phyloP scores from a whole-genome alignment of 1,284 basidiomycete genomes.

The Rhodotorula sp. region DNA sequence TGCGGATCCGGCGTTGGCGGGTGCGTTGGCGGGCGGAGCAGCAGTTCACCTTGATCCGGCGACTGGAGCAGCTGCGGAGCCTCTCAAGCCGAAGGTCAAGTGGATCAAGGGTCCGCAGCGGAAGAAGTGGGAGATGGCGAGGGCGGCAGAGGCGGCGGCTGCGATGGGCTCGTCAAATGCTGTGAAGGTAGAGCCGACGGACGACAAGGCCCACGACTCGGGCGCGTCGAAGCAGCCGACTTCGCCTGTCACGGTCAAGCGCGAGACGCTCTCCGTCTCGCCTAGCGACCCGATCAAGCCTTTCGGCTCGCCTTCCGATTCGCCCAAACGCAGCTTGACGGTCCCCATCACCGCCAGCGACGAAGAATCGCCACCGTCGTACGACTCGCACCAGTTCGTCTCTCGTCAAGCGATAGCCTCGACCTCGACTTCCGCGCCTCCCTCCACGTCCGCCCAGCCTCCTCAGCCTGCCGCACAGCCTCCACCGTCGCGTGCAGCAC shows the following conservation, averaged over 20 bases:
- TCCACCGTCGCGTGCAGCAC: not conserved
- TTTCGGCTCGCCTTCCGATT: conserved; percentile 1
- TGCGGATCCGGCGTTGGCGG: not conserved
- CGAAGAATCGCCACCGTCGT: conserved; percentile 12
- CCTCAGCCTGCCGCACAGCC: not conserved
- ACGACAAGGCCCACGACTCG: not conserved
- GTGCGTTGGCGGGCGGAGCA: not conserved
- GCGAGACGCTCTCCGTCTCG: not conserved
- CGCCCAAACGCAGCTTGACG: not conserved
- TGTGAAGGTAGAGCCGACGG: not conserved
- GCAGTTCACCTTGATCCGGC: no score
- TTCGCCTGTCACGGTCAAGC: not conserved
- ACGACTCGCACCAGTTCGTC: conserved; percentile 4
- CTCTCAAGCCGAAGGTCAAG: conserved; percentile 10
- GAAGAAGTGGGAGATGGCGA: conserved; percentile 13
- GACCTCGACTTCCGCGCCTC: not conserved
- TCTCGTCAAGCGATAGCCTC: not conserved
- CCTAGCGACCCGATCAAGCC: conserved; percentile 3
- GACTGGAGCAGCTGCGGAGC: not conserved
- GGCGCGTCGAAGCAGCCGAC: not conserved
- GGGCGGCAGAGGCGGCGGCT: not conserved
- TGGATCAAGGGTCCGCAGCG: conserved; percentile 31
- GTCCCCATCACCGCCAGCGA: no score
- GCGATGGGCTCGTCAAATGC: not conserved
- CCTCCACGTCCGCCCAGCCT: not conserved